Percentiles rank a stretch among this genome's conserved stretches.
phyloP scores from a whole-genome alignment of 306 rosid genomes.

The Morella rubra region DNA sequence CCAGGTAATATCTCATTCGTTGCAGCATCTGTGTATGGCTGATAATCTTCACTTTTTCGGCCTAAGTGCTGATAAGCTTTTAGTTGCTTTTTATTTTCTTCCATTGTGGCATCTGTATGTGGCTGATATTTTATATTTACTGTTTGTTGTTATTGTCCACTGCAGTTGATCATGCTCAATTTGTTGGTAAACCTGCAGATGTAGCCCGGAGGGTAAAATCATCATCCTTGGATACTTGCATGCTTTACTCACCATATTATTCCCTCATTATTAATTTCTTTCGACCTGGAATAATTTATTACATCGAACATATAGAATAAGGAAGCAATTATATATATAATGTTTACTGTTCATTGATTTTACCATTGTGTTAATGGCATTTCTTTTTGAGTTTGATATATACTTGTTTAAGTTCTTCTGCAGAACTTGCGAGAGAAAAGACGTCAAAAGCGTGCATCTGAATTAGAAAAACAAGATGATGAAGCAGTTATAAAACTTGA shows the following conservation, averaged over 20 bases:
- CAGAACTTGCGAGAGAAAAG: slow-evolving; percentile 77
- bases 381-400: slow-evolving; percentile 3
- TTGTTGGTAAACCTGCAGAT: slow-evolving; percentile 41
- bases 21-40: background rate
- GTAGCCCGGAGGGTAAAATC: slow-evolving; percentile 71
- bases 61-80: slow-evolving; percentile 1
- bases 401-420: slow-evolving; percentile 34
- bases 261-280: slow-evolving; percentile 1
- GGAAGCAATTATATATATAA: background rate
- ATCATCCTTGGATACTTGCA: slow-evolving; percentile 20
- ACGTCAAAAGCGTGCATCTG: slow-evolving; percentile 69
- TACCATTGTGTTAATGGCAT: background rate
- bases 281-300: background rate
- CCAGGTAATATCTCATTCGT: slow-evolving; percentile 42
- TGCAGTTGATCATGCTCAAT: slow-evolving; percentile 44
- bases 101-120: background rate
- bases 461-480: slow-evolving; percentile 57
- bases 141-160: slow-evolving; percentile 20
- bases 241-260: background rate
- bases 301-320: background rate
- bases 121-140: slow-evolving; percentile 13
- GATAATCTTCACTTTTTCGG: slow-evolving; percentile 4
- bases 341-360: background rate
- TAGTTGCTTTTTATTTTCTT: background rate
- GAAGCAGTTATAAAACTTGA: slow-evolving; percentile 73